Conservation (phyloP, 1,284 basidiomycete species). For the Sphagnurus paluster region DNA sequence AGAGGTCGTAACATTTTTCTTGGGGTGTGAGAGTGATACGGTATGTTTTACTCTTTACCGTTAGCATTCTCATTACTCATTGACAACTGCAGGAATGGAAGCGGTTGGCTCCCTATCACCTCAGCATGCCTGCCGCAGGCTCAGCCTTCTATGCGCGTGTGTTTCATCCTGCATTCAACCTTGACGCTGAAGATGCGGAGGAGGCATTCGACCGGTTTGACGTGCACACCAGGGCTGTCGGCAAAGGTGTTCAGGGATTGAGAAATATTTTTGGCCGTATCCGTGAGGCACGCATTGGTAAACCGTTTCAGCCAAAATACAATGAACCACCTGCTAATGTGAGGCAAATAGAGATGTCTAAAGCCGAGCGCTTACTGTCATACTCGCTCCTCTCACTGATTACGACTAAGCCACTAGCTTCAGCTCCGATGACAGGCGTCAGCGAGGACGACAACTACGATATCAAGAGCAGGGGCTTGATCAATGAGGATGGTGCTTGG, state of each 20-base stretch:
- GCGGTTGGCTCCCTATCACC: conserved; percentile 58
- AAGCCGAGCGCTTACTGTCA: conserved; percentile 67
- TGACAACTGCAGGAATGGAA: conserved; percentile 69
- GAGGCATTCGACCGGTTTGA: conserved; percentile 63
- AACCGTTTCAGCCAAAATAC: no score
- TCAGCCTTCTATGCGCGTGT: no score
- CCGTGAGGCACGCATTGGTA: conserved; percentile 70
- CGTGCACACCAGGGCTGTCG: conserved; percentile 59
- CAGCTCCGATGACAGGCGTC: conserved; percentile 44
- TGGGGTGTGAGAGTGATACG: conserved; percentile 70
- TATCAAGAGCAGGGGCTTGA: conserved; percentile 48
- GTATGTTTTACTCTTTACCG: conserved; percentile 36
- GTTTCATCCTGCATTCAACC: no score
- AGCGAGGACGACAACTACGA: conserved; percentile 50
- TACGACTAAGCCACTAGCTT: conserved; percentile 61
- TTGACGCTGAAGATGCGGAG: conserved; percentile 64
- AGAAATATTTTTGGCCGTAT: conserved; percentile 60
- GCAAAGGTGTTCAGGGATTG: conserved; percentile 66
- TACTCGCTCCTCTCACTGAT: conserved; percentile 71
- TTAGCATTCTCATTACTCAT: no score
- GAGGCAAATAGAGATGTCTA: conserved; percentile 63
- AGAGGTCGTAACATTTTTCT: conserved; percentile 80
- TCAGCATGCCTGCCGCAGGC: conserved; percentile 61
- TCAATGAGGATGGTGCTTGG: conserved; percentile 80
- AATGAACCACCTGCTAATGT: background rate